phyloP scores from a whole-genome alignment of 768 basidiomycete species.

The Strobilomyces echinocephalus region DNA sequence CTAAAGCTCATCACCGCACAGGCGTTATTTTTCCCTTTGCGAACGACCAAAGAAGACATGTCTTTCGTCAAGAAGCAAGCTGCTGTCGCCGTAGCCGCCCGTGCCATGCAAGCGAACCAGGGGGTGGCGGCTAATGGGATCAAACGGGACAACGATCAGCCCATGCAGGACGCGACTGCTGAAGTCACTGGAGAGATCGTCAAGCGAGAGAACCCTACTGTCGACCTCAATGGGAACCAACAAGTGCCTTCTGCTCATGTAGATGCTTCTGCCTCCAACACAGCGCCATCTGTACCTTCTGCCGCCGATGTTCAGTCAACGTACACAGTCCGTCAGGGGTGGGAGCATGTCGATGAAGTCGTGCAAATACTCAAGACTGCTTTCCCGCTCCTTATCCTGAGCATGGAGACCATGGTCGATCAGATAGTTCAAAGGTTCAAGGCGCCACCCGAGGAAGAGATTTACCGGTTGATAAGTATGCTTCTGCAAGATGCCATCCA shows the following conservation, averaged over 20 bases:
- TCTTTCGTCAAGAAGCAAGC: constrained; percentile 41
- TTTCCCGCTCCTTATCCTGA: constrained; percentile 90
- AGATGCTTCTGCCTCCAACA: constrained; percentile 15
- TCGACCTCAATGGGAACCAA: constrained; percentile 26
- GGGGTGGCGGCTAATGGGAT: constrained; percentile 19
- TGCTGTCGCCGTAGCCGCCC: constrained; percentile 30
- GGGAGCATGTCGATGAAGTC: constrained; percentile 91
- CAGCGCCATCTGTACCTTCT: constrained; percentile 10
- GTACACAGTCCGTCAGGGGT: constrained; percentile 58
- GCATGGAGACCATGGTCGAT: constrained; percentile 95
- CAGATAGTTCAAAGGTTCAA: constrained; percentile 90
- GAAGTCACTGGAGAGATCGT: constrained; percentile 27
- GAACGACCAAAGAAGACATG: constrained; percentile 78
- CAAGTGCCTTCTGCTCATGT: constrained; percentile 13
- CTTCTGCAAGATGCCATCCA: constrained; percentile 82
- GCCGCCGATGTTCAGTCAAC: constrained; percentile 20
- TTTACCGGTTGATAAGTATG: constrained; percentile 86
- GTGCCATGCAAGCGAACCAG: constrained; percentile 35
- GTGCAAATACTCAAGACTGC: constrained; percentile 91
- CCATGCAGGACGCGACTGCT: constrained; percentile 26
- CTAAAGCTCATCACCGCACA: constrained; percentile 30
- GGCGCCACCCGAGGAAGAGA: constrained; percentile 84
- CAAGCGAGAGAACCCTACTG: constrained; percentile 18
- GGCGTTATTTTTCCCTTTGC: constrained; percentile 93
- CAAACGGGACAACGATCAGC: constrained; percentile 30